phyloP scores from a whole-genome alignment of 306 rosid genomes.

The Boehmeria nivea region DNA sequence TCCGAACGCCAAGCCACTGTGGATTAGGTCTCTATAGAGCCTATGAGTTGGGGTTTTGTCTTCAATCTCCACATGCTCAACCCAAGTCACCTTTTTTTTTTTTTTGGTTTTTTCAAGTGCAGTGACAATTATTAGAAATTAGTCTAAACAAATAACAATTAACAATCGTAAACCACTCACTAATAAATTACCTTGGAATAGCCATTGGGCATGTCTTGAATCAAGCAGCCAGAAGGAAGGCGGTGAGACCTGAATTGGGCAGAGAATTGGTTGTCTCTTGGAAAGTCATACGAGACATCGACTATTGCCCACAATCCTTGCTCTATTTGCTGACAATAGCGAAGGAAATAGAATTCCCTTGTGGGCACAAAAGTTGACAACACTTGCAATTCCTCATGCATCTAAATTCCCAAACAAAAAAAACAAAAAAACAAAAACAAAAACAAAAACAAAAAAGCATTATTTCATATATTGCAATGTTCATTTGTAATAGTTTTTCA shows the following conservation, averaged over 20 bases:
- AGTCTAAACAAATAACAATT: too few species aligned
- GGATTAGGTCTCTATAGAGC: slow-evolving; percentile 60
- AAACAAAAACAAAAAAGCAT: too few species aligned
- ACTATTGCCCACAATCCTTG: slow-evolving; percentile 82
- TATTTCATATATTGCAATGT: not conserved
- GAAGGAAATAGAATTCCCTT: slow-evolving; percentile 69
- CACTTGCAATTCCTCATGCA: slow-evolving; percentile 77
- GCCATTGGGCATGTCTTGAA: slow-evolving; percentile 95
- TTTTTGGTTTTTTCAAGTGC: too few species aligned
- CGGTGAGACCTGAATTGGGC: slow-evolving; percentile 53
- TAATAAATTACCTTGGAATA: slow-evolving; percentile 83
- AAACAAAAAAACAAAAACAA: too few species aligned
- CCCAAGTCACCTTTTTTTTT: slow-evolving; percentile 70
- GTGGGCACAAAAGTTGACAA: slow-evolving; percentile 82
- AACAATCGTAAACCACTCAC: too few species aligned
- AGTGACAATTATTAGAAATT: too few species aligned
- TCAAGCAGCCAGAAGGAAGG: slow-evolving; percentile 89
- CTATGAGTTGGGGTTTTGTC: slow-evolving; percentile 66
- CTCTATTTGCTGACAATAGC: slow-evolving; percentile 83
- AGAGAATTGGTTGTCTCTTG: slow-evolving; percentile 61
- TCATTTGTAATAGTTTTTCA: too few species aligned
- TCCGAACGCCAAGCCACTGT: slow-evolving; percentile 73
- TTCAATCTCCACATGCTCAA: slow-evolving; percentile 88
- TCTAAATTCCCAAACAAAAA: slow-evolving; percentile 31
- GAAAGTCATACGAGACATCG: slow-evolving; percentile 69